Conservation (phyloP, 495 filamentous ascomycete species). For the Delitschia confertaspora region DNA sequence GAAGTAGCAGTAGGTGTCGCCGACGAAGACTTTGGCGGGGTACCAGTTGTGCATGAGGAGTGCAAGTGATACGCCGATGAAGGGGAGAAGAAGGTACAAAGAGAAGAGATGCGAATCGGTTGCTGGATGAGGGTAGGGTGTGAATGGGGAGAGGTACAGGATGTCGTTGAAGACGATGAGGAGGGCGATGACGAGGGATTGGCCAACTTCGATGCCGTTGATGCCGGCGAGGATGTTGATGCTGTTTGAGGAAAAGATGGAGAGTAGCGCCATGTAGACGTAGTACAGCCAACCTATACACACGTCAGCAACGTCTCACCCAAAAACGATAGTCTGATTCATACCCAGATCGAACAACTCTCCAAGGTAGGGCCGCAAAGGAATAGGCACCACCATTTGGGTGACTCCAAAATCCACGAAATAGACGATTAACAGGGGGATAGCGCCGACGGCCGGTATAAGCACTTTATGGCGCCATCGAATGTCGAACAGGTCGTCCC, state of each 20-base stretch:
- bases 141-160: constrained; percentile 57
- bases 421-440: constrained; percentile 93
- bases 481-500: constrained; percentile 96
- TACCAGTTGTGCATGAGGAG: constrained; percentile 93
- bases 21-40: constrained; percentile 88
- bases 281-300: constrained; percentile 69
- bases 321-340: constrained; percentile 4
- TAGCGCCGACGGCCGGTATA: constrained; percentile 87
- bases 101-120: constrained; percentile 94
- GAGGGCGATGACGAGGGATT: constrained; percentile 82
- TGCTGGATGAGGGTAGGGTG: constrained; percentile 79
- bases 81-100: constrained; percentile 86
- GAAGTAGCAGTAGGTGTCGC: constrained; percentile 99
- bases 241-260: constrained; percentile 94
- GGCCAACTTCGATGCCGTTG: constrained; percentile 92
- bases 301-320: constrained; percentile 15
- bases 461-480: constrained; percentile 98
- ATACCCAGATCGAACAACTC: constrained; percentile 68
- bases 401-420: constrained; percentile 98
- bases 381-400: constrained; percentile 78
- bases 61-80: constrained; percentile 82
- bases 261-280: constrained; percentile 85
- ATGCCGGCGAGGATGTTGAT: constrained; percentile 98
- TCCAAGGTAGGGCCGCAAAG: constrained; percentile 74
- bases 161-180: constrained; percentile 77